Base-by-base conservation (phyloP, 2,329 filamentous ascomycete genomes). In the Botrytis fabae region DNA sequence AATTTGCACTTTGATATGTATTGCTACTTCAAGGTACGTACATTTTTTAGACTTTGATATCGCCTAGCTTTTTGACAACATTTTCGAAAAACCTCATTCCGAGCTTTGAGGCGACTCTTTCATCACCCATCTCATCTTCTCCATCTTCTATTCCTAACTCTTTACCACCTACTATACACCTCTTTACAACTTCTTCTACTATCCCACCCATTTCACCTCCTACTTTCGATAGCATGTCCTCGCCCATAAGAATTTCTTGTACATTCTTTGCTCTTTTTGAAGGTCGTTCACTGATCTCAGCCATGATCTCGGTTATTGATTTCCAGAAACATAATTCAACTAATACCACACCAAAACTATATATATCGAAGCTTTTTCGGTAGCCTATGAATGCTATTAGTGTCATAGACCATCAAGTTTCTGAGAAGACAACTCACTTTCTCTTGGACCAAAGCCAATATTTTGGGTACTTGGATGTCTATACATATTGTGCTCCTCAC, bases 321-420 rank as follows among this genome's bases (percentile, higher is more conserved):
- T 80, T 78, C 86, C 86, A 88, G 74, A 85, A 84, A n/a, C 85
- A 86, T 7, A 89, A 82, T 77, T 89, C 87, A 4, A 87, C 80
- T 8, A 88, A 78, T 5, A 88, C 81, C 12, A 88, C 80, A 4
- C 87, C 86, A 0, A 89, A 81, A 32, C 83, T 83, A 77, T 88
- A 88, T 12, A 88, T 80, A 72, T 89, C 87, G 74, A 85, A 86
- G 51, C 82, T 82, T 76, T 87, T 87, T 16, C 76, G 38, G 60
- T 71, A 71, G 46, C 69, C 69, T 71, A 18, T 22, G 25, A 25
- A n/a, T n/a, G 35, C n/a, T 2, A 65, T 71, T n/a, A 71, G 46
- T 44, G 46, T 42, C 22, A 3, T 65, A n/a, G 4, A 42, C 18
- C 44, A 12, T 18, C 22, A 5, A 1, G n/a, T 22, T 54, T 9